Conservation (phyloP, 176 grass and related monocot genomes). For the Dactylis glomerata region DNA sequence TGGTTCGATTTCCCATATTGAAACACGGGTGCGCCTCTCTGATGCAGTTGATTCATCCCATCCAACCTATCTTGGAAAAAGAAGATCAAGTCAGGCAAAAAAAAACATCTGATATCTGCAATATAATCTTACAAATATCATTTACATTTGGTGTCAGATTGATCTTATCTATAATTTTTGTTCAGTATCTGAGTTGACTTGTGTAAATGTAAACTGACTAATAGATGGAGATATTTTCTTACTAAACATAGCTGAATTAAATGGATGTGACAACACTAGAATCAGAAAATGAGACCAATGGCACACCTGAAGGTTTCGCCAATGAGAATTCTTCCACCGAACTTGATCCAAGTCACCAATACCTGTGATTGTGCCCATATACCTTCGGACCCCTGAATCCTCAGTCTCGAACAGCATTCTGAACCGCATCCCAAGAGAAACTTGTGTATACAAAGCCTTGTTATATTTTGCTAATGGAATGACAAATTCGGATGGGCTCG, state of each 20-base stretch:
- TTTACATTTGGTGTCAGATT: neutral
- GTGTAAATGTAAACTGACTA: neutral
- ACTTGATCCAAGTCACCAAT: conserved; percentile 84
- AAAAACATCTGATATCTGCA: neutral
- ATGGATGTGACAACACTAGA: conserved; percentile 3
- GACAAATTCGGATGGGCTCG: conserved; percentile 94
- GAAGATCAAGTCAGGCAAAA: conserved; percentile 25
- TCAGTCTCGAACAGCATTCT: conserved; percentile 99
- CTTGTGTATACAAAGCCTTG: conserved; percentile 96
- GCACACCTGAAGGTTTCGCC: conserved; percentile 92
- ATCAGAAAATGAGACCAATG: neutral
- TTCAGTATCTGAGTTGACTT: neutral
- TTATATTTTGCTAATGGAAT: conserved; percentile 95
- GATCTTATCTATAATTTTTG: neutral
- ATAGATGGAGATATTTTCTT: neutral
- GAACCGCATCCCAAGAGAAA: conserved; percentile 97
- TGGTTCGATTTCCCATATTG: conserved; percentile 99
- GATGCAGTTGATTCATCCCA: conserved; percentile 97
- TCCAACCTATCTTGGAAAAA: conserved; percentile 71
- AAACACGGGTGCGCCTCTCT: conserved; percentile 85
- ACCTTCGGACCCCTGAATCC: conserved; percentile 89
- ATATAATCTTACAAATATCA: conserved; percentile 12
- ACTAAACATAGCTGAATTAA: neutral
- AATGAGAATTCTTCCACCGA: conserved; percentile 96
- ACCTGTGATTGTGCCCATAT: conserved; percentile 97